These are phyloP conservation scores for Lepiota venenata DNA, from an alignment of 768 basidiomycete species.

Conservation along the genomic window DNA sequence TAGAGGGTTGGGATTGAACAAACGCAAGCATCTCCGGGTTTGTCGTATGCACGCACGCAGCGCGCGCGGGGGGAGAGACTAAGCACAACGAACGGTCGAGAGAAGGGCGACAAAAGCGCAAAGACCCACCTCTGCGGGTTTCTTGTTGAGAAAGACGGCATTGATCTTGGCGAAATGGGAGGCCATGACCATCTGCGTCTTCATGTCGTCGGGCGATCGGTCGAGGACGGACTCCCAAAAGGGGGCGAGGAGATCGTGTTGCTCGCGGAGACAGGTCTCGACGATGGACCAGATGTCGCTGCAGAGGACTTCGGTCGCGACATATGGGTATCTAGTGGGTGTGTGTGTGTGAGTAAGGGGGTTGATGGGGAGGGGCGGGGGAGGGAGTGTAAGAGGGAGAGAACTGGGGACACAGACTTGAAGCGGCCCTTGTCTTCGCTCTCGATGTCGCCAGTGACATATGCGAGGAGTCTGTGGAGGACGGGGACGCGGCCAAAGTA, in stretches of 20 bases:
- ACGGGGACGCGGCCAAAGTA: conserved; percentile 84
- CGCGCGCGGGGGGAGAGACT: conserved; percentile 18
- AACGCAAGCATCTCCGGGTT: conserved; percentile 87
- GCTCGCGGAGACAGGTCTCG: conserved; percentile 77
- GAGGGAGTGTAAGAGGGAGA: no score
- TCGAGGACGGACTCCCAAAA: conserved; percentile 93
- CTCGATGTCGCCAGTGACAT: conserved; percentile 86
- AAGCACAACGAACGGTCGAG: conserved; percentile 16
- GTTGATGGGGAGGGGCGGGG: background rate
- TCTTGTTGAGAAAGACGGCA: conserved; percentile 82
- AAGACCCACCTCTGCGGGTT: conserved; percentile 77
- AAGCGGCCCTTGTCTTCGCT: conserved; percentile 73
- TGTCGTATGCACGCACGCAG: no score
- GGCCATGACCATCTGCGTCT: conserved; percentile 81
- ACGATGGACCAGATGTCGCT: conserved; percentile 95
- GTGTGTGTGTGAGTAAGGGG: background rate
- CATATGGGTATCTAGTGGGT: conserved; percentile 74
- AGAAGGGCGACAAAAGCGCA: conserved; percentile 21
- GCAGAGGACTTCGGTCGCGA: conserved; percentile 93
- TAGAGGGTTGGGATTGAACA: conserved; percentile 76
- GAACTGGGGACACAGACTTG: no score
- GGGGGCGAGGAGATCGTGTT: conserved; percentile 69
- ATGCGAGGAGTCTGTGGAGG: conserved; percentile 73
- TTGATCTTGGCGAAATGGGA: conserved; percentile 96
- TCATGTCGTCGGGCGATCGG: conserved; percentile 80